phyloP scores from a whole-genome alignment of 1,139 yeast genomes.

The Debaryomyces coudertii region DNA sequence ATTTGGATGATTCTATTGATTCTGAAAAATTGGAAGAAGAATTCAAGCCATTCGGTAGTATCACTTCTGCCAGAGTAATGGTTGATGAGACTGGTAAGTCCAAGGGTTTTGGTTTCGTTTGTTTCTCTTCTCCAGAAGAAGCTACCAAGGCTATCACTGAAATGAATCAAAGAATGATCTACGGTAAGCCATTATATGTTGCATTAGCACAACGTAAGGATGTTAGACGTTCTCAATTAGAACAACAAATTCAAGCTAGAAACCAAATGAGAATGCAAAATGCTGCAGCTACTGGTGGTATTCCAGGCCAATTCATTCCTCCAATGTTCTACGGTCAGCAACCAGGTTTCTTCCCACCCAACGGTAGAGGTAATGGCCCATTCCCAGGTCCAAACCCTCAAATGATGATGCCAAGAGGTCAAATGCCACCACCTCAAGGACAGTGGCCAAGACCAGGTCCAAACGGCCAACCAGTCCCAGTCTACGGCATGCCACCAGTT shows the following conservation, averaged over 20 bases:
- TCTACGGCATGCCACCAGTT: conserved; percentile 84
- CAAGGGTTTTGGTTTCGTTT: conserved; percentile 97
- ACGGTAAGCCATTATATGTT: conserved; percentile 96
- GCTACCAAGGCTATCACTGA: conserved; percentile 98
- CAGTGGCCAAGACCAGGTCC: conserved; percentile 81
- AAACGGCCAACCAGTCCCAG: conserved; percentile 78
- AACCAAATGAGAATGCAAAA: conserved; percentile 98
- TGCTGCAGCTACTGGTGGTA: conserved; percentile 83
- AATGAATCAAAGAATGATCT: conserved; percentile 97
- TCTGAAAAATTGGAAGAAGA: conserved; percentile 92
- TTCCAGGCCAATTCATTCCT: conserved; percentile 94
- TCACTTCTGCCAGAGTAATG: conserved; percentile 97
- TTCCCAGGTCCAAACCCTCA: conserved; percentile 88
- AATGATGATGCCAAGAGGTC: conserved; percentile 86
- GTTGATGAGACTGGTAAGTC: conserved; percentile 93
- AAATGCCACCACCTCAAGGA: conserved; percentile 68
- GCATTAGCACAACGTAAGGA: conserved; percentile 99
- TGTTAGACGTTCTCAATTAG: conserved; percentile 95
- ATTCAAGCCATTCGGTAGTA: conserved; percentile 90
- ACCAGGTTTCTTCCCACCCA: conserved; percentile 80
- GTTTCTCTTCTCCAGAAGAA: conserved; percentile 98
- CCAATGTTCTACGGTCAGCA: conserved; percentile 94
- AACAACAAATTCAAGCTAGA: conserved; percentile 98
- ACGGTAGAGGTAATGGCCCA: conserved; percentile 80
- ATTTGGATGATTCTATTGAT: conserved; percentile 90